Conservation (phyloP, 2,329 filamentous ascomycete genomes). For the Didymosphaeria variabile region DNA sequence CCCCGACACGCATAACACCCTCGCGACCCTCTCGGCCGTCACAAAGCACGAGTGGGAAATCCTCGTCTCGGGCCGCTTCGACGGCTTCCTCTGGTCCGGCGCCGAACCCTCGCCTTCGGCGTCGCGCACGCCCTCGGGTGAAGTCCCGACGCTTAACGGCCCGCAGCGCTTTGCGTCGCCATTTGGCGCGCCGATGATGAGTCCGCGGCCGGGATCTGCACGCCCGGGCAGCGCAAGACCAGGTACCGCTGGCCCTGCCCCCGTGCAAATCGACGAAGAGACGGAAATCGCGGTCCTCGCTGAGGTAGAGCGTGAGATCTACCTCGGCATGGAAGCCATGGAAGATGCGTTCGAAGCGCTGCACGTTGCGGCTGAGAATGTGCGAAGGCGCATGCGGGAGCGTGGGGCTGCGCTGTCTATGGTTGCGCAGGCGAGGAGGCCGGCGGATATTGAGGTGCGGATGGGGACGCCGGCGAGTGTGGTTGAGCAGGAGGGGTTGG, state of each 20-base stretch:
- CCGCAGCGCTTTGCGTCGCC: conserved; percentile 53
- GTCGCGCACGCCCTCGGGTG: conserved; percentile 40
- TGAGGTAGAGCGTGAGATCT: conserved; percentile 93
- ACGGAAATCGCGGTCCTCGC: conserved; percentile 89
- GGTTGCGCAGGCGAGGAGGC: conserved; percentile 67
- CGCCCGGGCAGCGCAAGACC: conserved; percentile 57
- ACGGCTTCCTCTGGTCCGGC: conserved; percentile 94
- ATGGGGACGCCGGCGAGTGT: conserved; percentile 59
- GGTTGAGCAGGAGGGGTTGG: conserved; percentile 48
- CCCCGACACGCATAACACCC: conserved; percentile 80
- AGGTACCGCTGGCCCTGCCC: conserved; percentile 59
- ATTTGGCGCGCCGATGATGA: conserved; percentile 61
- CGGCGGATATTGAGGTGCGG: conserved; percentile 53
- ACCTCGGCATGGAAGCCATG: conserved; percentile 89
- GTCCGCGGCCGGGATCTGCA: conserved; percentile 42
- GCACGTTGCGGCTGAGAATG: conserved; percentile 83
- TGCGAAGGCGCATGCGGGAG: conserved; percentile 81
- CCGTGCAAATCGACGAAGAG: conserved; percentile 91
- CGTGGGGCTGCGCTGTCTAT: conserved; percentile 79
- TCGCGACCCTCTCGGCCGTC: conserved; percentile 87
- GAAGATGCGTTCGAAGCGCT: conserved; percentile 93
- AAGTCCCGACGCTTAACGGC: conserved; percentile 52
- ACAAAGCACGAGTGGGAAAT: conserved; percentile 97
- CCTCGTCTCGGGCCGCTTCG: conserved; percentile 89
- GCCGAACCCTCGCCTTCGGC: conserved; percentile 67